phyloP scores from a whole-genome alignment of 768 basidiomycete genomes.

The Phaeotremella skinneri region DNA sequence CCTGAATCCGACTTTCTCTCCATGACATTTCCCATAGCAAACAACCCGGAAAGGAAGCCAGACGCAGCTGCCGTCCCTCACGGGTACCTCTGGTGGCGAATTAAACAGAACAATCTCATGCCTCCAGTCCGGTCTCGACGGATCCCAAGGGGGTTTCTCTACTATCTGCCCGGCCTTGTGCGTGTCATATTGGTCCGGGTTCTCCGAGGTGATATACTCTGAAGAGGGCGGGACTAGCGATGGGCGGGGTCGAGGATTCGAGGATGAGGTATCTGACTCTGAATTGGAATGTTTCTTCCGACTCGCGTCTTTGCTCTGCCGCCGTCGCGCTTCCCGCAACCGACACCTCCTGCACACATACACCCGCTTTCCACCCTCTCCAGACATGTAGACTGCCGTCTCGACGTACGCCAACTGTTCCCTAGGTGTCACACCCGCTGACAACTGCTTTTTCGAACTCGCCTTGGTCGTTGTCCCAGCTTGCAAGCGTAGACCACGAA shows the following conservation, averaged over 20 bases:
- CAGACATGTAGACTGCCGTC: constrained; percentile 47
- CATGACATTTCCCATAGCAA: constrained; percentile 97
- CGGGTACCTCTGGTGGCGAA: constrained; percentile 82
- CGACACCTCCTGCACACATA: constrained; percentile 48
- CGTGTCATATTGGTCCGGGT: constrained; percentile 43
- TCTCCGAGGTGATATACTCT: constrained; percentile 38
- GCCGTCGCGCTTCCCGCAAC: constrained; percentile 35
- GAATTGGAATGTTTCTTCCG: constrained; percentile 33
- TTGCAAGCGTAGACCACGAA: constrained; percentile 35
- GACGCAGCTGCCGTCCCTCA: constrained; percentile 77
- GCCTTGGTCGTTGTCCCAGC: constrained; percentile 42
- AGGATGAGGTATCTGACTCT: constrained; percentile 34
- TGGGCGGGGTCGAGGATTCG: constrained; percentile 19
- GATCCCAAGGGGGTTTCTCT: constrained; percentile 44
- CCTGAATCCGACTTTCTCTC: constrained; percentile 90
- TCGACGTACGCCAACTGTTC: constrained; percentile 36
- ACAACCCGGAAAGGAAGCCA: constrained; percentile 88
- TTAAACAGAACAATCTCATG: constrained; percentile 87
- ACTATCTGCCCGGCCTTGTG: constrained; percentile 30
- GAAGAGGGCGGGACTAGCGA: constrained; percentile 19
- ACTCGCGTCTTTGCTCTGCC: constrained; percentile 36
- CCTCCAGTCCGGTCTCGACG: constrained; percentile 46
- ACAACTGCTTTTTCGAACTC: constrained; percentile 42
- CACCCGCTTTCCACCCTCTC: constrained; percentile 41
- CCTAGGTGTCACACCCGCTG: constrained; percentile 30